Conservation (phyloP, 140 eudicot genomes). For the Artemisia princeps region DNA sequence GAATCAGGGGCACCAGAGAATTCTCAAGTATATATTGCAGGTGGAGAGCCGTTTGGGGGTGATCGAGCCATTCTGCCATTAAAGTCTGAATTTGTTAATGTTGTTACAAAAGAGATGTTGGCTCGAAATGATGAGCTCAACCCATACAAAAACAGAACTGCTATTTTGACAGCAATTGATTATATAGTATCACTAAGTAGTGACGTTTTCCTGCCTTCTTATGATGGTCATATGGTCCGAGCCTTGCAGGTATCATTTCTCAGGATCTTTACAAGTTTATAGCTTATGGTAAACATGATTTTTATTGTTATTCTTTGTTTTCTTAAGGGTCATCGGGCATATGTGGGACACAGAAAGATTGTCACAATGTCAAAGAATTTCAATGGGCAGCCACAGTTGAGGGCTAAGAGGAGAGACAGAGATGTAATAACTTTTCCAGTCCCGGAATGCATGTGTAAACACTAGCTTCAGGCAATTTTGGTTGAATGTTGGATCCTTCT, state of each 20-base stretch:
- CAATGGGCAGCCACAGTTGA: conserved; percentile 50
- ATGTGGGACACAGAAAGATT: conserved; percentile 58
- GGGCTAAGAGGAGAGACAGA: conserved; percentile 47
- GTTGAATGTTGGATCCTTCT: background rate
- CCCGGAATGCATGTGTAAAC: conserved; percentile 81
- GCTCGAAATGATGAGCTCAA: conserved; percentile 44
- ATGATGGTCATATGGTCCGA: conserved; percentile 57
- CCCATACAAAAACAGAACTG: conserved; percentile 35
- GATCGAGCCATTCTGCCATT: conserved; percentile 39
- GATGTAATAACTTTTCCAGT: conserved; percentile 64
- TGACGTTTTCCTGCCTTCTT: conserved; percentile 56
- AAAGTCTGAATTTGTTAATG: conserved; percentile 35
- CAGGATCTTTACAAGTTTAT: conserved; percentile 7
- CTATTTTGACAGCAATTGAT: conserved; percentile 57
- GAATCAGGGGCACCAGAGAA: conserved; percentile 48
- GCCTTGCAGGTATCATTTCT: conserved; percentile 47
- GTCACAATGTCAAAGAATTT: conserved; percentile 38
- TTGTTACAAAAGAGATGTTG: conserved; percentile 46
- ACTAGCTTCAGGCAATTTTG: conserved; percentile 20
- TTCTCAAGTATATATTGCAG: conserved; percentile 44
- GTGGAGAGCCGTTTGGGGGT: conserved; percentile 56
- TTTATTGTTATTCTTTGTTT: background rate
- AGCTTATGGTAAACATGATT: conserved; percentile 10
- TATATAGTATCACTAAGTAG: conserved; percentile 60
- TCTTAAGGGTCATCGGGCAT: conserved; percentile 69